Evolutionary conservation across 176 grass and related monocot genomes (phyloP), one percentile per base, ranked within the genome.

Genomic region (Aegilops speltoides): DNA sequence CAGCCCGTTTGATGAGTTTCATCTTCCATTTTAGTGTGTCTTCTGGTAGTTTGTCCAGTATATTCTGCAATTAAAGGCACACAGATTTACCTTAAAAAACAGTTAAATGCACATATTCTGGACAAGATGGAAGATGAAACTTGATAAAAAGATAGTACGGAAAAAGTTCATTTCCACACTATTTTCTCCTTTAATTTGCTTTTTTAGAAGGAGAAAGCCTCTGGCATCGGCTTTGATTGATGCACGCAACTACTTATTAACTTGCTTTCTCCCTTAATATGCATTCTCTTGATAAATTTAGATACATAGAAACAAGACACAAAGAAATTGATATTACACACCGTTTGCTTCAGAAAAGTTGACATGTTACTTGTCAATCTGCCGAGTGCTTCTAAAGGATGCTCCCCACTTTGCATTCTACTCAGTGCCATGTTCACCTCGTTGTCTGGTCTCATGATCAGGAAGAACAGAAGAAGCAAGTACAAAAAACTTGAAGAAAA

Each of bases 21-120:
- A 92, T 61, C 85, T 94, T 94, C 92, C 92, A 94, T 76, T 29
- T 50, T 67, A 94, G 56, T 10, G 84, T 91, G 20, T 92, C 92
- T 45, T 88, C 79, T 33, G 92, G 92, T 87, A 94, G 60, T 68
- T 80, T 92, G n/a, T 94, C 85, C 41, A 94, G 69, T 79, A 92
- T 89, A 7, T 78, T 76, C 92, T 94, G 29, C 80, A 91, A 75
- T 68, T 15, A 36, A 78, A 89, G 33, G 17, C 34, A 60, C 54
- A 45, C 3, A 34, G 14, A 17, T 45, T 46, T 74, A 46, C 40
- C 13, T 46, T 74, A 16, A 74, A 74, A 73, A 12, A 45, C 10
- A 45, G 41, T 45, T 45, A 26, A 68, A 89, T 20, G 11, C 52
- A 41, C 68, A 56, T 5, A 43, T 77, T 86, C 17, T 79, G 8